phyloP scores from a whole-genome alignment of 768 basidiomycete genomes.

The Agrocybe praecox region DNA sequence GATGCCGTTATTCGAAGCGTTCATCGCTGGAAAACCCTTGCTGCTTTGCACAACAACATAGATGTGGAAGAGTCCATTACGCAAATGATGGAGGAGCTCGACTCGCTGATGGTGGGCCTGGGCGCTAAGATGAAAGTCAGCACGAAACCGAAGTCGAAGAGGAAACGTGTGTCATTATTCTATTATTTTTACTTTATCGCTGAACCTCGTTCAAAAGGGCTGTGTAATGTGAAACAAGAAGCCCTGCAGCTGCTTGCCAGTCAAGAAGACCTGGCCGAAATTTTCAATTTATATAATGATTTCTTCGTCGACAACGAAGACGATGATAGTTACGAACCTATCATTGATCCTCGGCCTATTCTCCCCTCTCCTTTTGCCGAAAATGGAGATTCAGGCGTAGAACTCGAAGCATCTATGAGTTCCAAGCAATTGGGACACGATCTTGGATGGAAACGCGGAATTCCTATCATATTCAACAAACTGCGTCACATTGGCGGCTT shows the following conservation, averaged over 20 bases:
- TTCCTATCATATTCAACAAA: constrained; percentile 23
- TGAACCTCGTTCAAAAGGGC: not conserved
- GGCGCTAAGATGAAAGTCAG: constrained; percentile 6
- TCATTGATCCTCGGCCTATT: not conserved
- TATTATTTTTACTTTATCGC: not conserved
- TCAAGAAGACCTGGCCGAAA: constrained; percentile 14
- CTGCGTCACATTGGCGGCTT: constrained; percentile 17
- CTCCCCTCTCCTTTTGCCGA: not conserved
- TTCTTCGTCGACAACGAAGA: constrained; percentile 8
- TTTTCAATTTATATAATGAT: constrained; percentile 17
- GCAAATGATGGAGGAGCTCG: constrained; percentile 16
- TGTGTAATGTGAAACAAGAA: not conserved
- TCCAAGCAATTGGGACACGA: not conserved
- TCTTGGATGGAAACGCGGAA: constrained; percentile 20
- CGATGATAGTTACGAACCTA: not conserved
- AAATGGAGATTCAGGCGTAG: constrained; percentile 21
- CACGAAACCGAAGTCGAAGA: not conserved
- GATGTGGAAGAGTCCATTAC: constrained; percentile 12
- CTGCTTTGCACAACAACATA: not conserved
- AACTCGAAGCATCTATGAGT: constrained; percentile 16
- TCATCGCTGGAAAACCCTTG: constrained; percentile 19
- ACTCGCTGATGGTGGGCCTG: constrained; percentile 17
- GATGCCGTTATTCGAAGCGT: constrained; percentile 17
- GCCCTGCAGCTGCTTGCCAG: constrained; percentile 14
- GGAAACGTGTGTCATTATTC: not conserved